Base-by-base conservation (phyloP, 2,329 filamentous ascomycete species). In the Malbranchea zuffiana region DNA sequence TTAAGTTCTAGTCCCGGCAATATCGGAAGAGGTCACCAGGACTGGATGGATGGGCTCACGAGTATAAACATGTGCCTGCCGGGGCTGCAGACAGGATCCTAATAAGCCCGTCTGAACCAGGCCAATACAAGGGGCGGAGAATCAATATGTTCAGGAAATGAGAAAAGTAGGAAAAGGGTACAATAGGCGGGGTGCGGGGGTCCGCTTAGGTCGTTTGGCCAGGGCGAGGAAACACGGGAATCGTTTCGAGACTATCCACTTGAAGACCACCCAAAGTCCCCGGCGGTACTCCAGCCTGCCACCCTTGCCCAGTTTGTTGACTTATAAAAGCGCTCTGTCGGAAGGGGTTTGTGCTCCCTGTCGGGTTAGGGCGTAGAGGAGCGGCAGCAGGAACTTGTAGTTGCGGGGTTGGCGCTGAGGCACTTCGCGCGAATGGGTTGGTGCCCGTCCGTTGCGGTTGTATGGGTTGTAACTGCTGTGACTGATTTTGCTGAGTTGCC, bases 291-390 rank as follows among this genome's bases (percentile, higher is more conserved):
- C 75, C 74, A 45, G 80, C 72, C 57, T 95, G 87, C 85, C 90
- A 96, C 1, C 84, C 84, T 58, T 83, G 71, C 1, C 88, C 87
- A 0, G 86, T 93, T 44, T 78, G 71, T 52, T 93, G 86, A 53
- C 93, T 90, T 35, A 93, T 79, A 57, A 95, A 93, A 3, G 80
- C 77, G 30, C 82, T 84, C 54, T 96, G 86, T 11, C 90, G 75
- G 71, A 96, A 96, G 1, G 90, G 90, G 52, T 98, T 98, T 2
- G 87, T 95, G 51, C 75, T 85, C 6, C 86, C 87, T 0, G 87
- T 95, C 1, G 80, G 73, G 51, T 88, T 85, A 2, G 85, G 75
- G 36, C 72, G 71, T 4, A 90, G 62, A 32, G 70, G 56, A n/a
- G 59, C 56, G 2, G 56, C 52, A 5, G 62, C 44, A 16, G 60